Evolutionary conservation across 345 rosid genomes (phyloP).

Genomic region (Rhodamnia rubescens): DNA sequence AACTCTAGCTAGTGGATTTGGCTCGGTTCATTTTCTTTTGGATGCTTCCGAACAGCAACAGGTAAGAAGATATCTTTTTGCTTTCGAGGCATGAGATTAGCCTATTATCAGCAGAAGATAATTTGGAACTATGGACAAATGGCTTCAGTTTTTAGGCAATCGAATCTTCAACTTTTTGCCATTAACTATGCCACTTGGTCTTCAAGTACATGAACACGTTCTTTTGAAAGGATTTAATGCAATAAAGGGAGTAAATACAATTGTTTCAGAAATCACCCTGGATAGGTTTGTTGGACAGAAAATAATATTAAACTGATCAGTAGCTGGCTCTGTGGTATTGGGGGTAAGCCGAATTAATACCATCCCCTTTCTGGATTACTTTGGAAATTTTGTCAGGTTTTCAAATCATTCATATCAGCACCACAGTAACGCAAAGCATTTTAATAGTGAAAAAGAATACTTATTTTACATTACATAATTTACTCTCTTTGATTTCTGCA

Average conservation of each 20-base stretch:
- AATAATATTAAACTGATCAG: background rate
- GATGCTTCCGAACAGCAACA: conserved; percentile 98
- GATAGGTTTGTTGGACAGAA: background rate
- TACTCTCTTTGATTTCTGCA: background rate
- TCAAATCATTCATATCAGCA: background rate
- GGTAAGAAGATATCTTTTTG: conserved; percentile 24
- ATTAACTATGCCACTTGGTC: background rate
- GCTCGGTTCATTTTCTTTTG: conserved; percentile 86
- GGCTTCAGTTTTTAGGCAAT: background rate
- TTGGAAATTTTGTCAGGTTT: background rate
- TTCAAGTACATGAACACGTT: background rate
- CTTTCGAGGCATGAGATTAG: background rate
- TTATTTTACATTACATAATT: background rate
- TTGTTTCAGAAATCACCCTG: background rate
- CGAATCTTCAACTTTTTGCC: background rate
- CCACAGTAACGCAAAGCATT: background rate
- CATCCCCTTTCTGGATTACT: background rate
- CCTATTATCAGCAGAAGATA: background rate
- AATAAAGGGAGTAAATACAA: background rate
- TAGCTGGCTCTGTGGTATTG: background rate
- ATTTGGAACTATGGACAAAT: background rate
- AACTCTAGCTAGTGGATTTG: conserved; percentile 95
- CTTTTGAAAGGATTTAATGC: background rate
- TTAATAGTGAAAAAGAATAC: background rate
- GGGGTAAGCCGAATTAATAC: background rate